Evolutionary conservation across 176 grass and related monocot genomes (phyloP).

Genomic region (Puya raimondii): DNA sequence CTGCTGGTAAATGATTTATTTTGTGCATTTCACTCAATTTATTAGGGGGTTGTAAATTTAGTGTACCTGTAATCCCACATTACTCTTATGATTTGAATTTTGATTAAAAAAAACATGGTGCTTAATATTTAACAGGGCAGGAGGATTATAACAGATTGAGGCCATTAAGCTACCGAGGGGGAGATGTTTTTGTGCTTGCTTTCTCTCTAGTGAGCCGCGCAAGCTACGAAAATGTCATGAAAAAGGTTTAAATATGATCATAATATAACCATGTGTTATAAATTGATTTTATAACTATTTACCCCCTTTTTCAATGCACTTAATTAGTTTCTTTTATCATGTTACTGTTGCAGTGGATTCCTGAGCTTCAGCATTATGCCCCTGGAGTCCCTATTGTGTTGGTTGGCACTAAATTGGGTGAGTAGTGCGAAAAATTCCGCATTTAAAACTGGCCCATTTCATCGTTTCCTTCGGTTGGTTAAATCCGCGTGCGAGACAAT

Average conservation of each 20-base stretch:
- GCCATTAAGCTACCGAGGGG: constrained; percentile 81
- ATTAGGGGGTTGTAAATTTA: not conserved
- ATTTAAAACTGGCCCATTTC: not conserved
- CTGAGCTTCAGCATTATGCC: constrained; percentile 85
- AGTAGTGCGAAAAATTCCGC: constrained; percentile 5
- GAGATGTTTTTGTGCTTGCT: constrained; percentile 84
- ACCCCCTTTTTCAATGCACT: constrained; percentile 6
- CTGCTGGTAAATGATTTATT: constrained; percentile 37
- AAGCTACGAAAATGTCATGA: constrained; percentile 91
- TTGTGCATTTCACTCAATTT: constrained; percentile 1
- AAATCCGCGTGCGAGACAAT: no score
- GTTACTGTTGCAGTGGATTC: constrained; percentile 56
- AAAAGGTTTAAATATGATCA: constrained; percentile 46
- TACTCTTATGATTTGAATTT: not conserved
- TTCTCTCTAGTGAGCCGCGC: constrained; percentile 89
- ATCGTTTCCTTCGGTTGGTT: no score
- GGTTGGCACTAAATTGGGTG: constrained; percentile 83
- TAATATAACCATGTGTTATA: not conserved
- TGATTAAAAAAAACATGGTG: not conserved
- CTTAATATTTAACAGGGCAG: constrained; percentile 43
- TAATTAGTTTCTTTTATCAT: constrained; percentile 11
- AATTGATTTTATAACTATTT: not conserved
- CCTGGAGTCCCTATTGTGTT: constrained; percentile 88
- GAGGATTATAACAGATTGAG: constrained; percentile 93
- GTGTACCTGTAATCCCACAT: not conserved